phyloP scores from a whole-genome alignment of 257 asterid genomes.

The Ophiorrhiza pumila region DNA sequence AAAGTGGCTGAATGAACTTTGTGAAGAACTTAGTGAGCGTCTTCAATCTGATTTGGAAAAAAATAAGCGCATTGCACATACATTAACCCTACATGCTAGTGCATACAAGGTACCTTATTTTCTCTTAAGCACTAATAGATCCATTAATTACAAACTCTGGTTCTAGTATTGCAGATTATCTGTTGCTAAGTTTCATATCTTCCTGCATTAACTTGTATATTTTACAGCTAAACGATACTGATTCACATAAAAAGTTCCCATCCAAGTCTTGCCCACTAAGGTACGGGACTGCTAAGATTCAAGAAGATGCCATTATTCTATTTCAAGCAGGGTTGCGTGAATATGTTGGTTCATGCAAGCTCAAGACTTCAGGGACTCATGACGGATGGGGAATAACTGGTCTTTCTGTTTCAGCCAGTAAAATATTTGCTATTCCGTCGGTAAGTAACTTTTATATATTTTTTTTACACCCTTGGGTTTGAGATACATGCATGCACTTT shows the following conservation, averaged over 20 bases:
- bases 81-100: constrained; percentile 79
- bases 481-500: background rate
- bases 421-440: constrained; percentile 66
- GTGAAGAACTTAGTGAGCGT: constrained; percentile 89
- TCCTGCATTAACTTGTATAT: constrained; percentile 11
- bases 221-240: constrained; percentile 55
- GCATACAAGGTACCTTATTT: constrained; percentile 67
- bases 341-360: constrained; percentile 51
- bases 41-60: constrained; percentile 80
- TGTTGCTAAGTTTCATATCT: background rate
- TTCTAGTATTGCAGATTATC: background rate
- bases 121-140: background rate
- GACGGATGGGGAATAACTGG: constrained; percentile 85
- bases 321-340: constrained; percentile 87
- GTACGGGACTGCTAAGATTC: constrained; percentile 75
- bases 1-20: constrained; percentile 79
- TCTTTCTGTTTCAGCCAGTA: constrained; percentile 86
- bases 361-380: constrained; percentile 35
- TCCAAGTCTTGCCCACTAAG: constrained; percentile 88
- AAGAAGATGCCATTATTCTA: constrained; percentile 78
- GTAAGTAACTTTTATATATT: constrained; percentile 44
- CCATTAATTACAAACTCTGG: background rate
- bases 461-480: background rate
- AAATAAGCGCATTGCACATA: constrained; percentile 87
- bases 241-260: constrained; percentile 75